Evolutionary conservation across 441 rosid genomes (phyloP).

Genomic region (Capsella rubella): DNA sequence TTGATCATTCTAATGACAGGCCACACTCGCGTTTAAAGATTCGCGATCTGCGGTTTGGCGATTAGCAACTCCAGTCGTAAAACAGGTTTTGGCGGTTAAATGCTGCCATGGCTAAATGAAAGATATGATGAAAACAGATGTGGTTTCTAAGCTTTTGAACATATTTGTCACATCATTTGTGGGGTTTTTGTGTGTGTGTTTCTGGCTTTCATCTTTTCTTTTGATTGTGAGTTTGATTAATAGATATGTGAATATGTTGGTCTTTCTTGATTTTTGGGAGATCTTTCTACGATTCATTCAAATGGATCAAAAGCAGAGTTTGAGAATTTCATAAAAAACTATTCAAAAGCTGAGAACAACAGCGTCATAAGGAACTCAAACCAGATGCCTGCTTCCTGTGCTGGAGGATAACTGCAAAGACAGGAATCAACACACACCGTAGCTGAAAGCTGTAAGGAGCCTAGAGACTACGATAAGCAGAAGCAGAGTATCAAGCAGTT

Average conservation of each 20-base stretch:
- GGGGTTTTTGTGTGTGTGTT: conserved; percentile 19
- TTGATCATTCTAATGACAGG: neutral
- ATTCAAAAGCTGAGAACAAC: conserved; percentile 42
- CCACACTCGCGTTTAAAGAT: conserved; percentile 8
- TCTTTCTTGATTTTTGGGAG: neutral
- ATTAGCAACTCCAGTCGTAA: conserved; percentile 10
- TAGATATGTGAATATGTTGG: conserved; percentile 40
- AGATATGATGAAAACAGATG: conserved; percentile 21
- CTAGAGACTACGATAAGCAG: too few species aligned
- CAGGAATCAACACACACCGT: conserved; percentile 71
- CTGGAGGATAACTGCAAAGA: conserved; percentile 90
- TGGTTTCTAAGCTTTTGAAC: conserved; percentile 21
- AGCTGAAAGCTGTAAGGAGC: conserved; percentile 85
- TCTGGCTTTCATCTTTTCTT: conserved; percentile 14
- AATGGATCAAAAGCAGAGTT: conserved; percentile 21
- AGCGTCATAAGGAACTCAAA: conserved; percentile 42
- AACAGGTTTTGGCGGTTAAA: conserved; percentile 26
- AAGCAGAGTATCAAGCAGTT: too few species aligned
- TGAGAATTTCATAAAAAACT: conserved; percentile 42
- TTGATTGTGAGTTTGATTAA: conserved; percentile 22
- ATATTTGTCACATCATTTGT: conserved; percentile 36
- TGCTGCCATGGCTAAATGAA: conserved; percentile 27
- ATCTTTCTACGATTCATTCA: neutral
- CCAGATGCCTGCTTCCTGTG: conserved; percentile 87
- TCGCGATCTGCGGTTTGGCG: conserved; percentile 4